phyloP scores from a whole-genome alignment of 495 filamentous ascomycete species.

The Penicilliopsis zonata region DNA sequence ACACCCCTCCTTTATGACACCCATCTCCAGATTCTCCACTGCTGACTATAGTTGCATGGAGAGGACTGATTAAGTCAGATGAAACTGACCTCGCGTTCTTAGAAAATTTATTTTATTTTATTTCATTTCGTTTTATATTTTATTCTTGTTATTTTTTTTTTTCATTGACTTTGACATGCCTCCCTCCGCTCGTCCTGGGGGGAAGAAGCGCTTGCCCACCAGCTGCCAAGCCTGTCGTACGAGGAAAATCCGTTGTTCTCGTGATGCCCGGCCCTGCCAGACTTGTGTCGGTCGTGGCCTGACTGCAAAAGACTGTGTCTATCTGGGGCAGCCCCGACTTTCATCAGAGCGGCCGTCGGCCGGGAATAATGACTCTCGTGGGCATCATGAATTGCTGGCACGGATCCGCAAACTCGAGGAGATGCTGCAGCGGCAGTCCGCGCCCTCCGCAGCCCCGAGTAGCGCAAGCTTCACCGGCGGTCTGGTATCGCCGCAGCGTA shows the following conservation, averaged over 20 bases:
- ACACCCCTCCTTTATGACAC: too few relatives aligned
- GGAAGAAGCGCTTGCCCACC: conserved; percentile 28
- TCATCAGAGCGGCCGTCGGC: conserved; percentile 19
- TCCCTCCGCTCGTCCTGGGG: conserved; percentile 15
- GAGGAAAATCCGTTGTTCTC: conserved; percentile 29
- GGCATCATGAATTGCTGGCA: conserved; percentile 24
- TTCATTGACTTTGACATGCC: too few relatives aligned
- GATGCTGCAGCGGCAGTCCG: conserved; percentile 23
- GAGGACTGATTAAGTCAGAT: too few relatives aligned
- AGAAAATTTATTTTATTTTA: too few relatives aligned
- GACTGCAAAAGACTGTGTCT: conserved; percentile 30
- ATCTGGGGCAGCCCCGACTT: conserved; percentile 27
- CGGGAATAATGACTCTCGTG: conserved; percentile 9
- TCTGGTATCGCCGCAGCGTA: conserved; percentile 18
- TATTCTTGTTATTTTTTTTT: too few relatives aligned
- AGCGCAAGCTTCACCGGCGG: too few relatives aligned
- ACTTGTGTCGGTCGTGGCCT: conserved; percentile 29
- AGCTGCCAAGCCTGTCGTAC: conserved; percentile 31
- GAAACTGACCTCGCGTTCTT: too few relatives aligned
- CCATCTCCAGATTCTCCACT: too few relatives aligned
- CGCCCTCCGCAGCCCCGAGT: conserved; percentile 10
- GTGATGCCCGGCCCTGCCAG: conserved; percentile 28
- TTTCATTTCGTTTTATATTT: too few relatives aligned
- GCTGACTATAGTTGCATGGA: too few relatives aligned
- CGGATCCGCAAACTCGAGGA: conserved; percentile 28